Evolutionary conservation across 2,329 filamentous ascomycete species (phyloP), one percentile per base, ranked within the genome.

Genomic region (Lachnum nothofagi): DNA sequence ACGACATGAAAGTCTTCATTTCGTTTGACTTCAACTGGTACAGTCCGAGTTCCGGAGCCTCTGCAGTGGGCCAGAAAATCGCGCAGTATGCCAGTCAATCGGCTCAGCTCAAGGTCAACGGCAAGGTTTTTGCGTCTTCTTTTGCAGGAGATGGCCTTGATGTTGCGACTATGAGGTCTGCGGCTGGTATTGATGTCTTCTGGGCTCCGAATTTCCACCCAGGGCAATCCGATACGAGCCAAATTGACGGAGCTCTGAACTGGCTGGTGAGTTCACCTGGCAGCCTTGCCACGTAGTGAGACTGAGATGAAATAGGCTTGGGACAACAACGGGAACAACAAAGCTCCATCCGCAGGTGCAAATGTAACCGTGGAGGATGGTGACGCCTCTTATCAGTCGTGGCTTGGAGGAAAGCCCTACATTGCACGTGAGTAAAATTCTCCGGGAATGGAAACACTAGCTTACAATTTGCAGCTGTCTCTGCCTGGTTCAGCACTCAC

Each of bases 111-210:
- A 65, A 63, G 35, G 61, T 67, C 51, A 42, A 58, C 37, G 48
- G 41, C 3, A 63, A 70, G 17, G 58, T 59, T 29, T 65, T 68
- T 52, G 69, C 74, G 1, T 63, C 76, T 14, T 75, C 75, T 4
- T 74, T 71, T n/a, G 76, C 74, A 2, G 77, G 77, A 46, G 74
- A 77, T 60, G 74, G 73, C 0, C 53, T 67, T 1, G 58, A 55
- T 37, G 67, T 69, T 37, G 60, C 65, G n/a, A 54, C 56, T 1
- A 71, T 77, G 56, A 68, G 69, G 48, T 31, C 53, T 25, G 49
- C 46, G 12, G 62, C 60, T 14, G 60, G 58, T 1, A 46, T 53
- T 19, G 56, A 40, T 5, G 51, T 60, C 14, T 60, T 58, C 38
- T 60, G 50, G 38, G 57, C 54, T 8, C 57, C 57, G 2, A 60